Percentiles rank a stretch among this genome's conserved stretches.
Conservation (phyloP, 2,329 filamentous ascomycete species). For the Aspergillus ibericus region DNA sequence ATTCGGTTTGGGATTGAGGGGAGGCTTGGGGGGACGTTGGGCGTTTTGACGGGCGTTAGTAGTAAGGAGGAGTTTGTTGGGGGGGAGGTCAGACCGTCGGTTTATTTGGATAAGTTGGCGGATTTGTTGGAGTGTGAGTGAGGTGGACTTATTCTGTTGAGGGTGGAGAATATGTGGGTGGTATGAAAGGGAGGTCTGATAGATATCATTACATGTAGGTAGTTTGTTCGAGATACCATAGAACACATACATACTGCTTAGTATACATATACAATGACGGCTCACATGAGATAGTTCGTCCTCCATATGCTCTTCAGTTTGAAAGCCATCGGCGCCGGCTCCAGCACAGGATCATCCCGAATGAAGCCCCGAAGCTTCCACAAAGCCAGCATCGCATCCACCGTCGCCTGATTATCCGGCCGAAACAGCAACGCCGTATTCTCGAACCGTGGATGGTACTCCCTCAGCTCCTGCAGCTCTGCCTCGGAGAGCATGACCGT, state of each 20-base stretch:
- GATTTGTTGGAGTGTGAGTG: slow-evolving; percentile 59
- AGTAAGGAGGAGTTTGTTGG: slow-evolving; percentile 80
- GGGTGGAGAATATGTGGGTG: no score
- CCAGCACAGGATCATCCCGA: slow-evolving; percentile 3
- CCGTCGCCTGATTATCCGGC: slow-evolving; percentile 28
- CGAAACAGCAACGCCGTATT: slow-evolving; percentile 38
- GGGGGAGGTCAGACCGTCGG: slow-evolving; percentile 70
- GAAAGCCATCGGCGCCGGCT: background rate
- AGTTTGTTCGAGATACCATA: no score
- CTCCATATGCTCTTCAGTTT: background rate
- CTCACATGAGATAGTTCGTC: background rate
- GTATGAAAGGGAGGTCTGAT: no score
- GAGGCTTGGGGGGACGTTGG: slow-evolving; percentile 83
- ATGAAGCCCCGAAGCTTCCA: slow-evolving; percentile 43
- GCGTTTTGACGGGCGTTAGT: slow-evolving; percentile 85
- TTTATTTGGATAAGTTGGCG: slow-evolving; percentile 80
- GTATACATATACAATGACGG: background rate
- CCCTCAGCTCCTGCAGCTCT: slow-evolving; percentile 32
- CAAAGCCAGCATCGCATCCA: slow-evolving; percentile 36
- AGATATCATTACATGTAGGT: background rate
- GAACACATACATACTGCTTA: background rate
- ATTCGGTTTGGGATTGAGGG: slow-evolving; percentile 94
- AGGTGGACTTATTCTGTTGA: background rate
- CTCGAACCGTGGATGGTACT: slow-evolving; percentile 29
- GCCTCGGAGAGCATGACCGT: slow-evolving; percentile 30